These are phyloP conservation scores for Anastatica hierochuntica DNA, from an alignment of 345 rosid genomes.

Conservation along the genomic window DNA sequence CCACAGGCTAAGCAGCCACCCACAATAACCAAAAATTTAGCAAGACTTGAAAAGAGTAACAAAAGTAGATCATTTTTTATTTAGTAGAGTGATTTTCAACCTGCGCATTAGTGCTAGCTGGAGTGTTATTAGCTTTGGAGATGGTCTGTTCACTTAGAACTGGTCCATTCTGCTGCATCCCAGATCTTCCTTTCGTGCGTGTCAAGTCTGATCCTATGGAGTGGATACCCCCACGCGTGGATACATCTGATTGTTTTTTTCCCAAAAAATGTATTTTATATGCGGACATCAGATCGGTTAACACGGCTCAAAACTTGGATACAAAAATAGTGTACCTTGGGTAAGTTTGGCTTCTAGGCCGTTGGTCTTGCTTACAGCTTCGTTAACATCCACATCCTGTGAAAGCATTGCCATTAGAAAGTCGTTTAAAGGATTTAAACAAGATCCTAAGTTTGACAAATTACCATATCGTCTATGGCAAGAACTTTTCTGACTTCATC, in stretches of 20 bases:
- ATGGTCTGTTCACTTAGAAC: constrained; percentile 49
- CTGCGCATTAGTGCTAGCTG: constrained; percentile 64
- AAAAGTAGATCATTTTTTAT: too few relatives aligned
- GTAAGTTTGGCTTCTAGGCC: constrained; percentile 11
- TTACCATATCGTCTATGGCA: constrained; percentile 49
- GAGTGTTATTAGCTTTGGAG: constrained; percentile 53
- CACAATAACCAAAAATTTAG: background rate
- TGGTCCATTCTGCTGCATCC: constrained; percentile 40
- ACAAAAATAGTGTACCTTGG: constrained; percentile 10
- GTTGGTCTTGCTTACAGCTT: constrained; percentile 21
- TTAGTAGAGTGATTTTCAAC: constrained; percentile 18
- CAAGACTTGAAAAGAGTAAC: too few relatives aligned
- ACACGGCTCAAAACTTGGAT: background rate
- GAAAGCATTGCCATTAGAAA: constrained; percentile 8
- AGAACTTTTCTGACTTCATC: constrained; percentile 63
- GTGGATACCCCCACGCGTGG: constrained; percentile 79
- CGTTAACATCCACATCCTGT: constrained; percentile 50
- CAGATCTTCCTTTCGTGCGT: constrained; percentile 67
- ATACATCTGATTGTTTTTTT: constrained; percentile 31
- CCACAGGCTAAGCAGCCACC: constrained; percentile 53
- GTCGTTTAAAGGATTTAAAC: background rate
- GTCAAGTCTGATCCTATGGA: constrained; percentile 93
- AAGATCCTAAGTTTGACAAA: background rate
- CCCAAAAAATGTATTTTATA: background rate
- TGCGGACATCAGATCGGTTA: background rate